Percentiles rank a stretch among this genome's conserved stretches.
phyloP scores from a whole-genome alignment of 805 yeast genomes.

The Starmerella tilneyi region DNA sequence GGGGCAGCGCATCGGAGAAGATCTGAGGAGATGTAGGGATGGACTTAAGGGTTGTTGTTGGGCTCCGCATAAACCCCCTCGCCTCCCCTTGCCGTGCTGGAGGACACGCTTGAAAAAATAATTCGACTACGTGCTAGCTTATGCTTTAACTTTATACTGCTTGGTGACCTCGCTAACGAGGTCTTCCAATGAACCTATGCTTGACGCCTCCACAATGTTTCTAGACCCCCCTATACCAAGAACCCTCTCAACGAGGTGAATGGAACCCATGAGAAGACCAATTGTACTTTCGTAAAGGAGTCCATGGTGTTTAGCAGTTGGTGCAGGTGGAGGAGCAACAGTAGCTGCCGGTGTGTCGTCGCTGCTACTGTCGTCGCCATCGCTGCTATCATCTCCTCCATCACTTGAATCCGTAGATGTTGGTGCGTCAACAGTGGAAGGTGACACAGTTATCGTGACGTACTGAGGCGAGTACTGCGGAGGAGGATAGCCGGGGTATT shows the following conservation, averaged over 20 bases:
- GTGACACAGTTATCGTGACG: constrained; percentile 9
- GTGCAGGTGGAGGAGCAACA: background rate
- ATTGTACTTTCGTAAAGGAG: constrained; percentile 12
- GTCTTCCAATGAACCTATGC: background rate
- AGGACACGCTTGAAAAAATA: too few relatives aligned
- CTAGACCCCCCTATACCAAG: constrained; percentile 6
- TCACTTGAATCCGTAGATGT: background rate
- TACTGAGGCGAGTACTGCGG: constrained; percentile 8
- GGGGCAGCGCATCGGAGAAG: too few relatives aligned
- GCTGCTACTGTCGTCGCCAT: constrained; percentile 1
- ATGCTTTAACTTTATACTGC: background rate
- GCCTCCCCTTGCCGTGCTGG: too few relatives aligned
- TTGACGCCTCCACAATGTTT: background rate
- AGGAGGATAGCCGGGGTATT: background rate
- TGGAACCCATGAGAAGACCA: constrained; percentile 10
- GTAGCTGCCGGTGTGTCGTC: background rate
- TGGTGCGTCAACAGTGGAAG: background rate
- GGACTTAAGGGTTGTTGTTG: background rate
- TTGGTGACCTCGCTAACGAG: constrained; percentile 10
- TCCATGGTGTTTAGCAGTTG: constrained; percentile 10
- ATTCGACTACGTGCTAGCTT: background rate
- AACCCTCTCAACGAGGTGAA: constrained; percentile 10
- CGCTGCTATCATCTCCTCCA: background rate
- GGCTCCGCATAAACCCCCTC: too few relatives aligned
- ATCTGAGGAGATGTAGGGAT: too few relatives aligned